Percentiles rank a stretch among this genome's conserved stretches.
phyloP scores from a whole-genome alignment of 257 asterid genomes.

The Vinca minor region DNA sequence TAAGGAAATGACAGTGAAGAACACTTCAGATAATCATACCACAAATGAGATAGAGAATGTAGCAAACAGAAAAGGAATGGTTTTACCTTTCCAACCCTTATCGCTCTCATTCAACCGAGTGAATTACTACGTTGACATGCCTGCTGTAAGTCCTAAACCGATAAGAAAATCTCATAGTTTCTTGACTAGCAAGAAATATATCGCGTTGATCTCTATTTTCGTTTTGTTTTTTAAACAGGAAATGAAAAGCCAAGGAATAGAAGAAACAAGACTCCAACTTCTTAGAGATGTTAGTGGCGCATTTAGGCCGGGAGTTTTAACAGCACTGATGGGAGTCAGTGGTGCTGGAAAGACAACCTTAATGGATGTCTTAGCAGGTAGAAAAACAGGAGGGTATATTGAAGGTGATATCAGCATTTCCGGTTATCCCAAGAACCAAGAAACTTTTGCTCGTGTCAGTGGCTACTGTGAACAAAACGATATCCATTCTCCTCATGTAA shows the following conservation, averaged over 20 bases:
- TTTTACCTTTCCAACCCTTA: constrained; percentile 52
- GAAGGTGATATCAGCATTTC: constrained; percentile 59
- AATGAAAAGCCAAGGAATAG: constrained; percentile 55
- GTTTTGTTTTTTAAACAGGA: constrained; percentile 28
- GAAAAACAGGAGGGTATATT: constrained; percentile 60
- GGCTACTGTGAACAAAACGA: constrained; percentile 72
- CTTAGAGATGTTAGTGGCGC: constrained; percentile 54
- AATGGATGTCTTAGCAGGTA: constrained; percentile 66
- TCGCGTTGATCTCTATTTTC: neutral
- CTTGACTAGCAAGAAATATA: neutral
- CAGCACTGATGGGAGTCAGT: constrained; percentile 64
- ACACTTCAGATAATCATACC: constrained; percentile 25
- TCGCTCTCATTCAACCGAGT: constrained; percentile 54
- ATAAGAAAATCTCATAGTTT: neutral
- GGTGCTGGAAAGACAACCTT: constrained; percentile 71
- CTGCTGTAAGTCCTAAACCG: constrained; percentile 41
- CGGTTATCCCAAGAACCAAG: constrained; percentile 53
- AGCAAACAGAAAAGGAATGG: constrained; percentile 47
- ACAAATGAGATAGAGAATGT: constrained; percentile 10
- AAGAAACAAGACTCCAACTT: constrained; percentile 47
- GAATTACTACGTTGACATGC: constrained; percentile 63
- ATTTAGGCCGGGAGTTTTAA: constrained; percentile 59
- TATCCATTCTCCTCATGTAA: constrained; percentile 66
- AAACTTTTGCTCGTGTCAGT: constrained; percentile 58
- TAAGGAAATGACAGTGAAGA: constrained; percentile 25